These are phyloP conservation scores for Mortierella sp. DNA, from an alignment of 371 early-diverging fungal genomes.

Conservation along the genomic window DNA sequence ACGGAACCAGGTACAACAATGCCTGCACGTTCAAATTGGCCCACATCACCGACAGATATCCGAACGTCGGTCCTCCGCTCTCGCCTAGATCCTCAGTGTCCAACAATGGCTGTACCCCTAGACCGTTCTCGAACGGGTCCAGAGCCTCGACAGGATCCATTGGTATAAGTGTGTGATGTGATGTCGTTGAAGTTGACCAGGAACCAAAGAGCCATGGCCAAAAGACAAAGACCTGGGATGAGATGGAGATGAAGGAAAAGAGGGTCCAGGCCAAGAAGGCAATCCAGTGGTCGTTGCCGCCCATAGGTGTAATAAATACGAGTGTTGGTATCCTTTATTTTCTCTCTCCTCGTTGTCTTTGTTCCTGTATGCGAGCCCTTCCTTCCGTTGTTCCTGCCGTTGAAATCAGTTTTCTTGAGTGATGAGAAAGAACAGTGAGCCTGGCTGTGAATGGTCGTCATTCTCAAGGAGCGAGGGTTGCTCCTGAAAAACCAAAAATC, in stretches of 20 bases:
- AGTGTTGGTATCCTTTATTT: background rate
- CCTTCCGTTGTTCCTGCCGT: too few relatives aligned
- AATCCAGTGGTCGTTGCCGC: slow-evolving; percentile 50
- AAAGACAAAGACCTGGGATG: slow-evolving; percentile 68
- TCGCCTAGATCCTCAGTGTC: background rate
- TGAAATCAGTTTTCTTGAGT: too few relatives aligned
- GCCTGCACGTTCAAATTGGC: slow-evolving; percentile 44
- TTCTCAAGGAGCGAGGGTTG: background rate
- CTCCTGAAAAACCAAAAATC: background rate
- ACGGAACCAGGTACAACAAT: slow-evolving; percentile 41
- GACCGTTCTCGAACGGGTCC: slow-evolving; percentile 26
- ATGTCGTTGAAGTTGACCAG: slow-evolving; percentile 4
- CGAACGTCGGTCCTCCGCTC: slow-evolving; percentile 5
- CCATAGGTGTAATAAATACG: slow-evolving; percentile 33
- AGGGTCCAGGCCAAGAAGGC: slow-evolving; percentile 62
- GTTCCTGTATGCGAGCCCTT: background rate
- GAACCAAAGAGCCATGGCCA: slow-evolving; percentile 64
- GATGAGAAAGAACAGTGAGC: too few relatives aligned
- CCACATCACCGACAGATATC: slow-evolving; percentile 34
- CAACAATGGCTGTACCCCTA: background rate
- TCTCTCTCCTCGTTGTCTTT: background rate
- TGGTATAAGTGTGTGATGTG: background rate
- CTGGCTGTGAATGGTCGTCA: too few relatives aligned
- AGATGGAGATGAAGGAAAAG: slow-evolving; percentile 63
- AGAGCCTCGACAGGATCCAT: slow-evolving; percentile 2